phyloP scores from a whole-genome alignment of 164 flowering plant species.

The Pachysandra terminalis region DNA sequence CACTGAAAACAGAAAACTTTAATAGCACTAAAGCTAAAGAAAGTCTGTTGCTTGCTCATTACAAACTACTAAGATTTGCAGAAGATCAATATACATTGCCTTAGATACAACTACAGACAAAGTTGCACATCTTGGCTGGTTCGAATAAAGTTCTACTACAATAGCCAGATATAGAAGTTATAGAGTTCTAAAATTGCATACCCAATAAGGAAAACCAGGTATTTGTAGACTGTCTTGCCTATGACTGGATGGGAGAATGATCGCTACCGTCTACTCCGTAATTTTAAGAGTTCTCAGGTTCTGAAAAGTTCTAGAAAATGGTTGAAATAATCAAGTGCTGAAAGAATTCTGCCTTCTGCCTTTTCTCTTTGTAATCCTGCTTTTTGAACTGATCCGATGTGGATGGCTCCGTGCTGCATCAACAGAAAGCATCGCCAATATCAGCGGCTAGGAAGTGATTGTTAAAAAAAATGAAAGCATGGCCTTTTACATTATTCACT shows the following conservation, averaged over 20 bases:
- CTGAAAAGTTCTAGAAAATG: too few species aligned
- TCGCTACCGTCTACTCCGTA: too few species aligned
- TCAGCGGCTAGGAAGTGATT: too few species aligned
- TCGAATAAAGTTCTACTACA: not conserved
- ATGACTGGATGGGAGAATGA: too few species aligned
- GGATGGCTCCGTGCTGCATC: constrained; percentile 28
- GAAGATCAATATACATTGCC: too few species aligned
- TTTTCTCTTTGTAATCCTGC: not conserved
- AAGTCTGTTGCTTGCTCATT: not conserved
- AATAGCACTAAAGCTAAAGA: not conserved
- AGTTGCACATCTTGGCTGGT: not conserved
- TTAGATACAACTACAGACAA: not conserved
- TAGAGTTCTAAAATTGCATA: not conserved
- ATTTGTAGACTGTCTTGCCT: too few species aligned
- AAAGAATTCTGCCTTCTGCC: too few species aligned
- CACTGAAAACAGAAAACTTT: not conserved
- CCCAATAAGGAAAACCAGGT: too few species aligned
- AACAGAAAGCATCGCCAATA: not conserved
- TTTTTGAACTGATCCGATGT: too few species aligned
- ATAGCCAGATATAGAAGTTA: not conserved
- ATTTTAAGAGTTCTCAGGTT: too few species aligned
- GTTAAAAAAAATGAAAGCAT: not conserved
- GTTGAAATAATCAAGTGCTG: too few species aligned
- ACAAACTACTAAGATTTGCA: too few species aligned
- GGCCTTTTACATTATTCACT: not conserved